phyloP scores from a whole-genome alignment of 495 filamentous ascomycete species.

The Bacidia gigantensis region DNA sequence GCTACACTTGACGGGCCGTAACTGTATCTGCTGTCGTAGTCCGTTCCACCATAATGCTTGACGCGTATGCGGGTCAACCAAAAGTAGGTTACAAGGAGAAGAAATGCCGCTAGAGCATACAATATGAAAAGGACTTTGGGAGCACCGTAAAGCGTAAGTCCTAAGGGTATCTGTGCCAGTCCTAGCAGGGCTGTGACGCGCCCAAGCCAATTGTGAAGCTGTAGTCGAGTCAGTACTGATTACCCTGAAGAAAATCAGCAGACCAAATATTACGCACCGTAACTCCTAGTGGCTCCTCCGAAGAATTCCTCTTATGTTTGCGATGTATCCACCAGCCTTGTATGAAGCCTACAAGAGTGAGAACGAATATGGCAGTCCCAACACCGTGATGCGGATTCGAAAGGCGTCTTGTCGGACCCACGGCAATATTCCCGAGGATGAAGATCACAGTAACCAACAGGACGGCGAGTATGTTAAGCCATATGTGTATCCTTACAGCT shows the following conservation, averaged over 20 bases:
- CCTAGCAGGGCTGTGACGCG: constrained; percentile 62
- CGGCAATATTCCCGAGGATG: constrained; percentile 63
- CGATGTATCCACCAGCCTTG: constrained; percentile 60
- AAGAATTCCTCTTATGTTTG: constrained; percentile 42
- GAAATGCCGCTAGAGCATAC: constrained; percentile 58
- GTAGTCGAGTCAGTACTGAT: constrained; percentile 13
- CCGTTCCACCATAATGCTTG: constrained; percentile 27
- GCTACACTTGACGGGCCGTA: constrained; percentile 32
- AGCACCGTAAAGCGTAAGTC: constrained; percentile 84
- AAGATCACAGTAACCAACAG: constrained; percentile 59
- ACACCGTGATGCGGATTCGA: constrained; percentile 95
- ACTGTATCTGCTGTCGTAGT: constrained; percentile 39
- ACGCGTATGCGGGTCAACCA: constrained; percentile 55
- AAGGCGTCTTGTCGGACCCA: constrained; percentile 60
- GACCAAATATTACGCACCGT: constrained; percentile 40
- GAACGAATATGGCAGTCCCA: constrained; percentile 74
- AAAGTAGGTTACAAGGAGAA: constrained; percentile 56
- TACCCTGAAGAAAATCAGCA: too few species aligned
- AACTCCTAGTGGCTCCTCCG: constrained; percentile 50
- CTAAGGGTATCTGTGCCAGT: constrained; percentile 76
- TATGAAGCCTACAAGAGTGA: constrained; percentile 67
- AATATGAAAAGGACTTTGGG: constrained; percentile 74
- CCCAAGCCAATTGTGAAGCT: constrained; percentile 80
- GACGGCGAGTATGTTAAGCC: constrained; percentile 71
- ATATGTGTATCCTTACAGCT: constrained; percentile 69